Evolutionary conservation across 345 rosid species (phyloP), one percentile per base, ranked within the genome.

Genomic region (Salix arbutifolia): DNA sequence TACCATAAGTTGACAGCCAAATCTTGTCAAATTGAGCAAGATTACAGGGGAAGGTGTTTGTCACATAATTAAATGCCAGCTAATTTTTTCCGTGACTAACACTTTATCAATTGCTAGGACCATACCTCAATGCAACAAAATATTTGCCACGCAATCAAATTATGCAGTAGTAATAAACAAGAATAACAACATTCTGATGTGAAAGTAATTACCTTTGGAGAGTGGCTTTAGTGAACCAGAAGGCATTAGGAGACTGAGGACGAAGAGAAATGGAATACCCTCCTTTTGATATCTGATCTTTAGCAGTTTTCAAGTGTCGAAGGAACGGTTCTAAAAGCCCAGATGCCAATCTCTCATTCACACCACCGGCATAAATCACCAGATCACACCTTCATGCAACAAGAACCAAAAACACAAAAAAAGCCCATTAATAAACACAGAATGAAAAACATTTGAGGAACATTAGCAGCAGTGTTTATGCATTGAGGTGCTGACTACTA

Each of bases 201-300:
- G 40, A 33, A 56, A 53, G 25, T 4, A 13, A 42, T 78, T 80
- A 93, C 98, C 99, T 91, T 76, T 88, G 96, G 31, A 96, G 86
- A 67, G 97, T 93, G 76, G 93, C 84, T 88, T 93, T 96, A 2
- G 96, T 93, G 89, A 93, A 96, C 99, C 97, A 96, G 77, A 86
- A 75, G 67, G 86, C 83, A 76, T 78, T 78, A 66, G 88, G 73
- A 40, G 83, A 76, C n/a, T 58, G 52, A 58, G 97, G 90, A 60
- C 91, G 91, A 65, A 96, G 94, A 21, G 90, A 90, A 13, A 96
- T 87, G 21, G 98, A 93, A 74, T 96, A 96, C 48, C 99, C 99
- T 5, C 98, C 99, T 86, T 78, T 92, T 3, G 90, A 90, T 61
- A 91, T 96, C 90, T 93, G 97, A 84, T 96, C 97, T 79, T 87